Base-by-base conservation (phyloP, 169 alveolate genomes). In the Toxoplasma gondii region DNA sequence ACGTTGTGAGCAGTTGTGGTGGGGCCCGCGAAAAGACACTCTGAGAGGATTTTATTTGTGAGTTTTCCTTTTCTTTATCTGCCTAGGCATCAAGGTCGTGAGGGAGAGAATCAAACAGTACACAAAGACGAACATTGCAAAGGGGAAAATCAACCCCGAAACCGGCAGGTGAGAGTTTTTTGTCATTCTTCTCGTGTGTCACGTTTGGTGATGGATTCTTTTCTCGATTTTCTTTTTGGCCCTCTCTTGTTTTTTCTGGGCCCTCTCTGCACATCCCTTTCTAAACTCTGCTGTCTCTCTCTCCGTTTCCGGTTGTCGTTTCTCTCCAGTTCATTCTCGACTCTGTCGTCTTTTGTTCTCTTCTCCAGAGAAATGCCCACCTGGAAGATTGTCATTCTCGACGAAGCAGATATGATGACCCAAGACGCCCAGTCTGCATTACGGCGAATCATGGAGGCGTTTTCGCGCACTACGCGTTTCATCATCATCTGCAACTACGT, bases 341-440 rank as follows among this genome's bases (percentile, higher is more conserved):
- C 58, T 49, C 22, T 4, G 12, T 19, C n/a, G 74, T 16, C 74
- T 64, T 64, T 27, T 16, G n/a, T 10, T 64, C n/a, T 19, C 74
- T 64, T 64, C 44, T 91, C 54, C 92, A 97, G 98, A 70, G 96
- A 95, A 39, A 96, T 98, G 96, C 99, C 99, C 16, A 97, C 98
- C 70, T 98, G 98, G 97, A 99, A 99, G 96, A 97, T 99, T 43
- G 98, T 99, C 31, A 98, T 99, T 54, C 97, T 99, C 78, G 99
- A 99, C 96, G 99, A 99, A 96, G 99, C 99, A 34, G 99, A 99
- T 96, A 99, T 99, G 98, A 98, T 99, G 98, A 99, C 99, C 36
- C 97, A 97, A 29, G 99, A 99, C 91, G 99, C 99, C 27, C 99
- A 99, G 96, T 98, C 99, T 22, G 99, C 99, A 36, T 97, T 99